Evolutionary conservation across 2,329 filamentous ascomycete species (phyloP), one percentile per base, ranked within the genome.

Genomic region (Arthrocladium fulminans): DNA sequence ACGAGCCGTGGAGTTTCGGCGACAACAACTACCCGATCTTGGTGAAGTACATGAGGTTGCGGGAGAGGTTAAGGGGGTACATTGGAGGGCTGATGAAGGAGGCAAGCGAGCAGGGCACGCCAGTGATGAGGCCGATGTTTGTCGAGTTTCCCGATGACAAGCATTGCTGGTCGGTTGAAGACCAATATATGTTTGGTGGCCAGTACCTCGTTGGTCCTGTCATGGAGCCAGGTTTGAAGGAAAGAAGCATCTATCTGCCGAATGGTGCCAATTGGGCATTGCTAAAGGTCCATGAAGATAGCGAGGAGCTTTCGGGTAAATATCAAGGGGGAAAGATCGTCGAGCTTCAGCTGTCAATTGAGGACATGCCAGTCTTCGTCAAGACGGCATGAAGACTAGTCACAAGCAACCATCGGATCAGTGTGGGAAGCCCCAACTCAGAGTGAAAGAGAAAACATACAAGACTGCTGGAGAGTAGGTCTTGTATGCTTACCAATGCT

Each of bases 1-100:
- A 83, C 54, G 81, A 84, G 60, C 74, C 84, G 1, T 84, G 80
- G 80, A 79, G 73, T 1, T 84, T 82, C 56, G 80, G 81, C 0
- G 69, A 74, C 5, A 70, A 77, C 23, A 73, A 80, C 0, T 81
- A 80, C 51, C 68, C 66, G 25, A 80, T 84, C 25, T 80, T 77
- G 60, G 70, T 72, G 58, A 75, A 70, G 54, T 83, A 82, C 54
- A 69, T 85, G 59, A 54, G 57, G 3, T 66, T 84, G 10, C 70
- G 80, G 2, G 80, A 84, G 61, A 59, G 71, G 27, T 50, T 84
- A 59, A 67, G 80, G 3, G 68, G 69, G 1, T 84, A 84, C 52
- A 80, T 74, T 0, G 63, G 80, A 2, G 60, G 51, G 0, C 57
- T 84, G 51, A 83, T 83, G 80, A 64, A 61, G 30, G 71, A 77